Conservation (phyloP, 2,329 filamentous ascomycete genomes). For the Colletotrichum cuscutae region DNA sequence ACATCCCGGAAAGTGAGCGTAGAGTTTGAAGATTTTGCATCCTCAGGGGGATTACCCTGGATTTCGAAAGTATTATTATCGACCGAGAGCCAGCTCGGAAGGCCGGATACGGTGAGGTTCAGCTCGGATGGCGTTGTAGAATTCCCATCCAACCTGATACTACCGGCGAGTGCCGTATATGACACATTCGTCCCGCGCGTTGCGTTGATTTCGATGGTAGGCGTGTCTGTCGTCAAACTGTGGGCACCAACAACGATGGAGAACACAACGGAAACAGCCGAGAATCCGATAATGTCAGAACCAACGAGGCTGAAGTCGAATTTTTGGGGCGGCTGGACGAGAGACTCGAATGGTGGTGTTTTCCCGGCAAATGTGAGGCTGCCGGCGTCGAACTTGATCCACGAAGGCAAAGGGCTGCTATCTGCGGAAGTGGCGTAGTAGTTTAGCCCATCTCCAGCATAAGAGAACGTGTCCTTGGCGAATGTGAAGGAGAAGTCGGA, state of each 20-base stretch:
- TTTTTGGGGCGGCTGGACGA: slow-evolving; percentile 74
- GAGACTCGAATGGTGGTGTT: slow-evolving; percentile 72
- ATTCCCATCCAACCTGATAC: slow-evolving; percentile 68
- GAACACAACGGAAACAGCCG: slow-evolving; percentile 73
- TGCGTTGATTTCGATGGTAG: slow-evolving; percentile 66
- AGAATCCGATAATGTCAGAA: slow-evolving; percentile 83
- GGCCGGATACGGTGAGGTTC: slow-evolving; percentile 58
- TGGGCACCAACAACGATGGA: slow-evolving; percentile 78
- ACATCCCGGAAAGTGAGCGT: slow-evolving; percentile 69
- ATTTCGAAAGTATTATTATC: slow-evolving; percentile 71
- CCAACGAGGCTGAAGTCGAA: slow-evolving; percentile 81
- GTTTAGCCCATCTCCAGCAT: slow-evolving; percentile 61
- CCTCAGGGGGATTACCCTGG: slow-evolving; percentile 70
- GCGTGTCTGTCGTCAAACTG: slow-evolving; percentile 71
- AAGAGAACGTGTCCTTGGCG: slow-evolving; percentile 70
- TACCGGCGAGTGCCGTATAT: slow-evolving; percentile 61
- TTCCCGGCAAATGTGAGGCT: slow-evolving; percentile 76
- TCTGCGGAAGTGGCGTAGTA: slow-evolving; percentile 83
- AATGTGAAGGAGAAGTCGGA: slow-evolving; percentile 64
- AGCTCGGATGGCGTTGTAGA: slow-evolving; percentile 61
- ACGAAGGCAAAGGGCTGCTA: slow-evolving; percentile 86
- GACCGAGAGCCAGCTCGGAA: slow-evolving; percentile 77
- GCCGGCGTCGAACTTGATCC: slow-evolving; percentile 78
- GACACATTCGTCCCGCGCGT: slow-evolving; percentile 61
- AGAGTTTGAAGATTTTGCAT: slow-evolving; percentile 69